A percentile compares a stretch with the other conserved stretches of the same genome.
Evolutionary conservation across 345 rosid genomes (phyloP).

Genomic region (Gossypium thurberi): DNA sequence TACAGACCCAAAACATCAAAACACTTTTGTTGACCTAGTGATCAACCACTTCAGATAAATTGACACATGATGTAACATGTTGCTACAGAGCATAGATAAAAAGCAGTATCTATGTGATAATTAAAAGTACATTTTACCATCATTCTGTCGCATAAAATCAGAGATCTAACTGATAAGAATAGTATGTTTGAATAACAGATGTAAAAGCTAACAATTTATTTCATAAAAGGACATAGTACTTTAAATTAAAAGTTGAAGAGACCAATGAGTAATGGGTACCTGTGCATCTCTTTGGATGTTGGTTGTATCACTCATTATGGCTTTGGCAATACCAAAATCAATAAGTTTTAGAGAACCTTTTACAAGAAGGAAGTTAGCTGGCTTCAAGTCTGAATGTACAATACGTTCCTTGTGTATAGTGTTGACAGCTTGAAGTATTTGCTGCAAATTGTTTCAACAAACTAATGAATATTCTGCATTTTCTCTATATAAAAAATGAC

Average conservation of each 20-base stretch:
- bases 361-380: constrained; percentile 97
- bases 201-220: too few species aligned
- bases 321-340: constrained; percentile 98
- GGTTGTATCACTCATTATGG: constrained; percentile 90
- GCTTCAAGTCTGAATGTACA: constrained; percentile 97
- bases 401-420: constrained; percentile 96
- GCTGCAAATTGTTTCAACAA: constrained; percentile 45
- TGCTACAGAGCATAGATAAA: background rate
- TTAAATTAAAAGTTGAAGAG: background rate
- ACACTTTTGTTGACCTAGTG: background rate
- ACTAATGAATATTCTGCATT: constrained; percentile 19
- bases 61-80: background rate
- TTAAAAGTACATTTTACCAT: background rate
- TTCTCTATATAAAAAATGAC: background rate
- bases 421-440: constrained; percentile 95
- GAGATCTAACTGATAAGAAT: background rate
- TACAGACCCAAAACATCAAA: background rate
- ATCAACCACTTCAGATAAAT: background rate
- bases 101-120: background rate
- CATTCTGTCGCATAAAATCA: background rate
- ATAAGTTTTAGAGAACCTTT: constrained; percentile 88
- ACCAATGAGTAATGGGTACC: constrained; percentile 34
- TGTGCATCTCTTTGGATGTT: constrained; percentile 98
- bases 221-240: background rate
- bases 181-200: background rate